Conservation (phyloP, 2,329 filamentous ascomycete genomes). For the Mycosphaerella arachidis region DNA sequence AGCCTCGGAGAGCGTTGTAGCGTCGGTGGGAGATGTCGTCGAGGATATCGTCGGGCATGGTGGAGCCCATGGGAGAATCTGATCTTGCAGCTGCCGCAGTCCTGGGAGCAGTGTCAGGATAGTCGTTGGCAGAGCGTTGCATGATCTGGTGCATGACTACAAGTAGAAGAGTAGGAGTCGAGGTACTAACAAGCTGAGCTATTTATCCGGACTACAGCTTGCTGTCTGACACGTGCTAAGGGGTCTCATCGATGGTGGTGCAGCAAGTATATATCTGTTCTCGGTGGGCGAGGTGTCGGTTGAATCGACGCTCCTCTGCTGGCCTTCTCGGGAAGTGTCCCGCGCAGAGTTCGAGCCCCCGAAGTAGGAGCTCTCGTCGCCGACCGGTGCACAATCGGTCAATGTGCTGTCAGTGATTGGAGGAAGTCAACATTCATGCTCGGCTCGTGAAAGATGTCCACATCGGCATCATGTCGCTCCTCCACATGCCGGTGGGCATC, state of each 20-base stretch:
- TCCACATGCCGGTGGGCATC: neutral
- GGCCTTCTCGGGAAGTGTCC: neutral
- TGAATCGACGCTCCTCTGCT: neutral
- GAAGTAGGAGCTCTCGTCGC: neutral
- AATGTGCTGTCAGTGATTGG: neutral
- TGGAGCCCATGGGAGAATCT: conserved; percentile 17
- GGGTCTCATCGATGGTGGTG: neutral
- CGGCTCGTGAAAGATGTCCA: neutral
- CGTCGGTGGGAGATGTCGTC: conserved; percentile 95
- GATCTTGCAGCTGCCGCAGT: conserved; percentile 13
- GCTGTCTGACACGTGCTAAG: conserved; percentile 1
- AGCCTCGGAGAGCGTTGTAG: conserved; percentile 85
- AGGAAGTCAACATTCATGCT: neutral
- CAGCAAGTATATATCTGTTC: neutral
- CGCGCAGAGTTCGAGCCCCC: neutral
- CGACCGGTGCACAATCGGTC: neutral
- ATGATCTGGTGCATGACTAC: conserved; percentile 26
- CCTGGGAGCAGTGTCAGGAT: conserved; percentile 16
- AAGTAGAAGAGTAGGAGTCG: neutral
- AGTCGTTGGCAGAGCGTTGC: conserved; percentile 14
- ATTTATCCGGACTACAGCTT: conserved; percentile 2
- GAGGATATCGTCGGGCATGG: conserved; percentile 53
- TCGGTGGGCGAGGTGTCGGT: neutral
- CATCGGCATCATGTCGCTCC: neutral
- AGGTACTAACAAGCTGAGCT: conserved; percentile 11